phyloP scores from a whole-genome alignment of 305 asterid genomes.

The Petunia hybrid region DNA sequence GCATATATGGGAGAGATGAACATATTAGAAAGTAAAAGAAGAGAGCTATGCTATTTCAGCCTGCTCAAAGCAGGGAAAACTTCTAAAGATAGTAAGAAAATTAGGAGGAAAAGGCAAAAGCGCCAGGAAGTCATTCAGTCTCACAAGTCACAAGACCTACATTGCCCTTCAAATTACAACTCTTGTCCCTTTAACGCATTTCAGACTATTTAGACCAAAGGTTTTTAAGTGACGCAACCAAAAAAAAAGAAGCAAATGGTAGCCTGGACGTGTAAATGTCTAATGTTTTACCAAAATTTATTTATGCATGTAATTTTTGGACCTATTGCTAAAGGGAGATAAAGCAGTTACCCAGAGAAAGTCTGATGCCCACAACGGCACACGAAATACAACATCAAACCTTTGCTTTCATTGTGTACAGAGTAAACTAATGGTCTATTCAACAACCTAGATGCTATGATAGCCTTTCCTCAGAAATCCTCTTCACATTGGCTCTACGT shows the following conservation, averaged over 20 bases:
- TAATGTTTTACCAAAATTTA: no score
- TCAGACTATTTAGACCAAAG: background rate
- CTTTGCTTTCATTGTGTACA: constrained; percentile 5
- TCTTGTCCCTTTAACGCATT: constrained; percentile 5
- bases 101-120: constrained; percentile 25
- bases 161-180: constrained; percentile 14
- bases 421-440: background rate
- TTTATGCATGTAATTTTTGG: no score
- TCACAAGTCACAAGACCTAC: background rate
- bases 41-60: constrained; percentile 6
- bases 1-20: background rate
- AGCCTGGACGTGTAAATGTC: background rate
- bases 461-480: constrained; percentile 23
- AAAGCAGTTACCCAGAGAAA: no score
- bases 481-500: background rate
- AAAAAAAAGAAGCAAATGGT: background rate
- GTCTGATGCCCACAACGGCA: background rate
- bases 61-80: background rate
- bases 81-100: constrained; percentile 3
- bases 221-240: constrained; percentile 1
- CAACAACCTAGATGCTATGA: background rate
- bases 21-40: background rate
- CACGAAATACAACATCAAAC: constrained; percentile 7
- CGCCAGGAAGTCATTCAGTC: no score
- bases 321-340: no score